Conservation (phyloP, 73 alveolate species). For the Paramecium sonneborni region DNA sequence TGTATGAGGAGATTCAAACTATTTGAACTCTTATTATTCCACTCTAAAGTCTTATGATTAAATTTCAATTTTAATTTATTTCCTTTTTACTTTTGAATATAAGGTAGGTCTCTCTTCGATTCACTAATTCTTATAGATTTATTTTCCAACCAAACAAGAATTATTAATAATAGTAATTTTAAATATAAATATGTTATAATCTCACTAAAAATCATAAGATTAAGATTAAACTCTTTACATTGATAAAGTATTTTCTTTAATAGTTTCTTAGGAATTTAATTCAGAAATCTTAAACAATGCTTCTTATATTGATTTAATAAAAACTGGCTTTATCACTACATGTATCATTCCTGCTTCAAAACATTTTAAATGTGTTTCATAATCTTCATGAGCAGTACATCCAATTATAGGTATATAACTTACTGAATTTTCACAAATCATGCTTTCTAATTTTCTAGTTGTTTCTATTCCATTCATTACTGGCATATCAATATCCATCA, state of each 20-base stretch:
- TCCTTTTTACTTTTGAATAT: too few species aligned
- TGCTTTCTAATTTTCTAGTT: not conserved
- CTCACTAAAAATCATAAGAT: not conserved
- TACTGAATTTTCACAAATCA: not conserved
- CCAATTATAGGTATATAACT: constrained; percentile 10
- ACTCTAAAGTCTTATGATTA: too few species aligned
- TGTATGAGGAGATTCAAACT: too few species aligned
- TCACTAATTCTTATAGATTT: too few species aligned
- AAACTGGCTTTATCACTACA: constrained; percentile 39
- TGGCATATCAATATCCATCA: constrained; percentile 57
- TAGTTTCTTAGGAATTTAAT: not conserved
- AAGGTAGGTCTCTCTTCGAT: too few species aligned
- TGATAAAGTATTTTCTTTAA: not conserved
- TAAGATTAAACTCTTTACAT: not conserved
- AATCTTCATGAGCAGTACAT: constrained; percentile 56
- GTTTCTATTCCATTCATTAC: constrained; percentile 39
- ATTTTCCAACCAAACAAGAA: not conserved
- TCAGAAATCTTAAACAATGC: not conserved
- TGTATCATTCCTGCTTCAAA: constrained; percentile 37
- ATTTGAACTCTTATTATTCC: too few species aligned
- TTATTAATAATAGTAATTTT: not conserved
- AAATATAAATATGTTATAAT: not conserved
- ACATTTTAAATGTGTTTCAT: not conserved
- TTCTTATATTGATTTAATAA: not conserved
- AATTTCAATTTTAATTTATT: too few species aligned